Conservation (phyloP, 2,329 filamentous ascomycete genomes). For the Aspergillus sp. region DNA sequence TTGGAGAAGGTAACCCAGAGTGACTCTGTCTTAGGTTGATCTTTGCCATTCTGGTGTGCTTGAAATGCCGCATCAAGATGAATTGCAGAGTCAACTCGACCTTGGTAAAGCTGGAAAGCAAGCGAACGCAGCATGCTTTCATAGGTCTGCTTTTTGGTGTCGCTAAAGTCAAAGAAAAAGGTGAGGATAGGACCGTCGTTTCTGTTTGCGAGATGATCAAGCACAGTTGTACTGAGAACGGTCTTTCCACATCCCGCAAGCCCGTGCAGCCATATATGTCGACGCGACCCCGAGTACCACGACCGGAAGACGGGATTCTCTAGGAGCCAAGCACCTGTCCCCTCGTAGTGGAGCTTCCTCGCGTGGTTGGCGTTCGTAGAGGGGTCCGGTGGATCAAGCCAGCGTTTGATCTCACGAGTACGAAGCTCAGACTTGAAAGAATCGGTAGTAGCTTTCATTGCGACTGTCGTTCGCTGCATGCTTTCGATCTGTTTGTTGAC, state of each 20-base stretch:
- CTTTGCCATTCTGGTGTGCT: not conserved
- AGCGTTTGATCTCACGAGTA: too few species aligned
- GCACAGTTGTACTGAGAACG: constrained; percentile 2
- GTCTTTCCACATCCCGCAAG: constrained; percentile 9
- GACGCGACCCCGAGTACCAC: constrained; percentile 2
- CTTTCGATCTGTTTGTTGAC: too few species aligned
- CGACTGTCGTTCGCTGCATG: too few species aligned
- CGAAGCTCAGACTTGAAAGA: too few species aligned
- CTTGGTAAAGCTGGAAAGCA: constrained; percentile 1
- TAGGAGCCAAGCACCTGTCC: constrained; percentile 2
- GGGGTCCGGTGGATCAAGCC: constrained; percentile 2
- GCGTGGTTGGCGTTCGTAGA: constrained; percentile 4
- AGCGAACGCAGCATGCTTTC: constrained; percentile 6
- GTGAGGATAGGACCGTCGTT: not conserved
- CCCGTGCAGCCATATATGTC: constrained; percentile 8
- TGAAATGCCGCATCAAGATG: constrained; percentile 1
- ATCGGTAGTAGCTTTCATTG: too few species aligned
- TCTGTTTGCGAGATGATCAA: constrained; percentile 2
- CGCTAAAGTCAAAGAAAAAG: constrained; percentile 11
- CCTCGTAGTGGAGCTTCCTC: not conserved
- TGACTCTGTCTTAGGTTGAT: constrained; percentile 1
- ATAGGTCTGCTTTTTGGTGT: constrained; percentile 3
- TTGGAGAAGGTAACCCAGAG: not conserved
- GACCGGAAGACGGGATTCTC: not conserved
- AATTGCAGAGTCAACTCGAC: not conserved